Percentiles rank a stretch among this genome's conserved stretches.
Evolutionary conservation across 257 asterid species (phyloP).

Genomic region (Coffea canephora): DNA sequence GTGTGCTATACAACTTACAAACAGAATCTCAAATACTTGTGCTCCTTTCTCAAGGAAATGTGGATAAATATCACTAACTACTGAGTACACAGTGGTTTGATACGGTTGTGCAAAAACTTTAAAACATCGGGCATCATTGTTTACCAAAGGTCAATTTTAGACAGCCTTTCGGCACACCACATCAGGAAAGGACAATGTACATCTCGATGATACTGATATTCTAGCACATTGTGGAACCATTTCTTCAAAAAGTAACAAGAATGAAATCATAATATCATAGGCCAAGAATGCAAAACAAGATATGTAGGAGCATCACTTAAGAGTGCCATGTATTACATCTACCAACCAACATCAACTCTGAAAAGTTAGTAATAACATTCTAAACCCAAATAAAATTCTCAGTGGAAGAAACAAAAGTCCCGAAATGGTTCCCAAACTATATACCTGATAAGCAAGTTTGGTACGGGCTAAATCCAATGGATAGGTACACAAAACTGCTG

Average conservation of each 20-base stretch:
- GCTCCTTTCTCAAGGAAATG: neutral
- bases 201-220: neutral
- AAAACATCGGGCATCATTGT: neutral
- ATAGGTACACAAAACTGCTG: constrained; percentile 96
- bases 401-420: neutral
- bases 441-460: constrained; percentile 98
- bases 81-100: neutral
- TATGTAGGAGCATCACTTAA: neutral
- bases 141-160: neutral
- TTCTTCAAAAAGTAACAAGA: neutral
- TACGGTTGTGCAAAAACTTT: neutral
- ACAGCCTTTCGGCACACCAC: neutral
- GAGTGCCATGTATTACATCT: neutral
- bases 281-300: neutral
- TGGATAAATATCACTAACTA: neutral
- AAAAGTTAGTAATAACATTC: neutral
- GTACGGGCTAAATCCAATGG: constrained; percentile 98
- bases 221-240: neutral
- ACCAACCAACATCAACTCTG: neutral
- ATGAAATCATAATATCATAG: neutral
- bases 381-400: neutral
- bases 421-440: neutral
- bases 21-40: too few relatives aligned
- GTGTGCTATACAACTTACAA: neutral
- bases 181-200: neutral